Evolutionary conservation across 1,284 basidiomycete genomes (phyloP).

Genomic region (Dichomitus squalens): DNA sequence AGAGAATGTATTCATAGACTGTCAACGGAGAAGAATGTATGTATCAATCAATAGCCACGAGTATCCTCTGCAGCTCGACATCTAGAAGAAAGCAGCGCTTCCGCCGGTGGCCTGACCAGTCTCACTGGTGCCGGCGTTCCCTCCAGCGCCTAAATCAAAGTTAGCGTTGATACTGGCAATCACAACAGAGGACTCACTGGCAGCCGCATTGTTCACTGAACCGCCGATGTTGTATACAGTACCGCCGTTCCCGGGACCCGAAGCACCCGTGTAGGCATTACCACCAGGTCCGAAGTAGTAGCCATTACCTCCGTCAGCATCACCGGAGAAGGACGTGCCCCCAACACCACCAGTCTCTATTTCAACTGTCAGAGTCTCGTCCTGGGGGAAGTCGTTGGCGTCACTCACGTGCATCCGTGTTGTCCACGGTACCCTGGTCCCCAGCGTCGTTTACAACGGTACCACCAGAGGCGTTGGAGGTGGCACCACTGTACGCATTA

Average conservation of each 20-base stretch:
- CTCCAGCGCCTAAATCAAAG: conserved; percentile 12
- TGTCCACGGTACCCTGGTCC: conserved; percentile 11
- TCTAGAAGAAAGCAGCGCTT: conserved; percentile 16
- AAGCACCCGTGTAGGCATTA: conserved; percentile 33
- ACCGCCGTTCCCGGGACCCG: conserved; percentile 29
- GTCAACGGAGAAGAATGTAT: conserved; percentile 6
- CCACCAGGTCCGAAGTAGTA: conserved; percentile 33
- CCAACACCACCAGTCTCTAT: conserved; percentile 23
- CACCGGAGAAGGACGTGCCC: conserved; percentile 28
- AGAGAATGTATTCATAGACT: conserved; percentile 29
- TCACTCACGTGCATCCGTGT: conserved; percentile 20
- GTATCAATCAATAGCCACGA: background rate
- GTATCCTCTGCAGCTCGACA: conserved; percentile 14
- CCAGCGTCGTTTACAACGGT: conserved; percentile 23
- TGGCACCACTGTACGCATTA: conserved; percentile 27
- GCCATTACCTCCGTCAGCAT: conserved; percentile 30
- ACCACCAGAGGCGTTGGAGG: conserved; percentile 26
- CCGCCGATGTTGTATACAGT: conserved; percentile 27
- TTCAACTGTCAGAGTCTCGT: conserved; percentile 2
- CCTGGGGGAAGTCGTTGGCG: too few relatives aligned
- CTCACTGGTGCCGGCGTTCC: conserved; percentile 22
- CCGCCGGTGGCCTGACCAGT: conserved; percentile 28
- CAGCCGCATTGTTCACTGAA: conserved; percentile 21
- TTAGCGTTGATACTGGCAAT: background rate
- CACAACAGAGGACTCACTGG: conserved; percentile 16